Evolutionary conservation across 2,329 filamentous ascomycete genomes (phyloP).

Genomic region (Cyanodermella asteris): DNA sequence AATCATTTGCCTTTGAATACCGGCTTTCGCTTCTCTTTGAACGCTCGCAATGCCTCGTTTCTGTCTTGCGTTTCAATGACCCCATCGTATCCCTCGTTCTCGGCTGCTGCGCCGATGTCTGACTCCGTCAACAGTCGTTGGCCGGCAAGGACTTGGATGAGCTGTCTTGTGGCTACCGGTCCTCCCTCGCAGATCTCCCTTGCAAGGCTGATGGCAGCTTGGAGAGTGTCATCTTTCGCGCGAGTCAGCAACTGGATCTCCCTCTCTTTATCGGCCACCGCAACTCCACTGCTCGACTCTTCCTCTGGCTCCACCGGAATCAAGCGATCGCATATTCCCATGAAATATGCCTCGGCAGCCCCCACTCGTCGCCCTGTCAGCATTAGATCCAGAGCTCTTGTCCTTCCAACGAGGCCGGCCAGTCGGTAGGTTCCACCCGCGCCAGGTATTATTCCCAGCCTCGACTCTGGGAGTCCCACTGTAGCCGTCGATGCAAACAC

Average conservation of each 20-base stretch:
- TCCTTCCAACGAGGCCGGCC: slow-evolving; percentile 55
- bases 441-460: slow-evolving; percentile 82
- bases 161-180: slow-evolving; percentile 55
- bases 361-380: slow-evolving; percentile 72
- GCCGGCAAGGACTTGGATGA: no score
- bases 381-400: slow-evolving; percentile 71
- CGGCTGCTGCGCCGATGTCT: no score
- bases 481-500: slow-evolving; percentile 59
- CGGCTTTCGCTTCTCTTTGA: slow-evolving; percentile 53
- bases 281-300: slow-evolving; percentile 14
- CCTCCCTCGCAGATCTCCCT: slow-evolving; percentile 75
- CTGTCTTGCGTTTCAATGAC: slow-evolving; percentile 72
- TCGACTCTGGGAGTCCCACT: slow-evolving; percentile 74
- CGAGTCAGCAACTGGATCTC: slow-evolving; percentile 29
- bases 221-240: slow-evolving; percentile 46
- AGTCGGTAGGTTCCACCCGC: slow-evolving; percentile 84
- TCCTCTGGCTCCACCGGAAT: slow-evolving; percentile 35
- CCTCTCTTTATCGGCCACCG: slow-evolving; percentile 13
- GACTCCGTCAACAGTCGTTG: no score
- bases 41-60: slow-evolving; percentile 70
- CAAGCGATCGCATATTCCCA: slow-evolving; percentile 75
- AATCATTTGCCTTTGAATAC: slow-evolving; percentile 38
- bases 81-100: slow-evolving; percentile 67
- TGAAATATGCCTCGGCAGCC: slow-evolving; percentile 70
- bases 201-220: slow-evolving; percentile 58